Percentiles rank a stretch among this genome's conserved stretches.
Conservation (phyloP, 495 filamentous ascomycete species). For the Tuber umbilicatum region DNA sequence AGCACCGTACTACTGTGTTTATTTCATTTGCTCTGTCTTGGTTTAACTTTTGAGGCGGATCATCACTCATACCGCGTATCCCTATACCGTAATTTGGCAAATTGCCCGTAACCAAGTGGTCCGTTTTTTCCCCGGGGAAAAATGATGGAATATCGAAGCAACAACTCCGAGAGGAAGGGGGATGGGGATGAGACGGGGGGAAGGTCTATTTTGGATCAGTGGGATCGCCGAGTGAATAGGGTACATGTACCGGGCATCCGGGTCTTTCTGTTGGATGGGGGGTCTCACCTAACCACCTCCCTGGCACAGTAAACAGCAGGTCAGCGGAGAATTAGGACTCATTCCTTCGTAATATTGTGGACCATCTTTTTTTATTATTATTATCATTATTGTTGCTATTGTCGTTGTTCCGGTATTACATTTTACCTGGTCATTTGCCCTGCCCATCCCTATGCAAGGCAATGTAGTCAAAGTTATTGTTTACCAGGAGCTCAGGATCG, state of each 20-base stretch:
- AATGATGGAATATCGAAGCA: background rate
- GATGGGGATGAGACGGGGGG: background rate
- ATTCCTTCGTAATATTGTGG: background rate
- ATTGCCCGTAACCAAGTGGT: background rate
- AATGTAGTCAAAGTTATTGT: background rate
- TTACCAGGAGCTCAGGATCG: background rate
- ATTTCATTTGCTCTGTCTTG: background rate
- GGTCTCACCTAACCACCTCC: background rate
- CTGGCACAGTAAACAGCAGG: background rate
- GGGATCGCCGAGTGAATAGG: conserved; percentile 1
- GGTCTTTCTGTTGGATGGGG: background rate
- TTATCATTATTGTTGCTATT: background rate
- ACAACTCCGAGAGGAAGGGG: background rate
- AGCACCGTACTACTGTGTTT: too few species aligned
- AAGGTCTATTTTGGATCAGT: conserved; percentile 1
- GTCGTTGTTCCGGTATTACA: background rate
- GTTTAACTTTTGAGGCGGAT: background rate
- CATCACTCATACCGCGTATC: background rate
- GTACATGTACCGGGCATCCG: conserved; percentile 1
- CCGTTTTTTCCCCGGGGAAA: background rate
- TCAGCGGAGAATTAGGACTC: background rate
- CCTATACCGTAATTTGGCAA: background rate
- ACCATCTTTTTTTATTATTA: background rate
- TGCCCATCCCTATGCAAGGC: background rate
- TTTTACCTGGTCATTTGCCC: background rate